A percentile compares a stretch with the other conserved stretches of the same genome.
These are phyloP conservation scores for Candida pseudoviswanathii DNA, from an alignment of 1,139 yeast species.

Conservation along the genomic window DNA sequence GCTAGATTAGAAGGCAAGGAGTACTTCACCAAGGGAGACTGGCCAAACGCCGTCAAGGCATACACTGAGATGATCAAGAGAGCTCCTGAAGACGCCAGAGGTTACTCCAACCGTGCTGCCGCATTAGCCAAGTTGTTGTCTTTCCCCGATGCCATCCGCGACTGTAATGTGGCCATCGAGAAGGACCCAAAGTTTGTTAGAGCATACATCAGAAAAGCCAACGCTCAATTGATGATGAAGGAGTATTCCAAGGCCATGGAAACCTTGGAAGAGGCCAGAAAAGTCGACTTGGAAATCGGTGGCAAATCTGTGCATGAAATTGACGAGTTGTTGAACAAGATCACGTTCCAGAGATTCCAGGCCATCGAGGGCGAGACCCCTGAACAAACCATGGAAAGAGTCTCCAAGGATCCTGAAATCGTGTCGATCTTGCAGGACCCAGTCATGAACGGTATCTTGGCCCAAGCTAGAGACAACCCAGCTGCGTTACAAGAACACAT, in stretches of 20 bases:
- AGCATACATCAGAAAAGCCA: conserved; percentile 97
- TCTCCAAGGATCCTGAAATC: conserved; percentile 91
- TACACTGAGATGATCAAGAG: conserved; percentile 96
- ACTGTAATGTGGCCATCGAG: conserved; percentile 87
- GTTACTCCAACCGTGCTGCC: conserved; percentile 98
- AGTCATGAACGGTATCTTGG: conserved; percentile 92
- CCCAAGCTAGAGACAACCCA: conserved; percentile 94
- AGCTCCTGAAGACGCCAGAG: conserved; percentile 95
- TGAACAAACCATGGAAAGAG: conserved; percentile 92
- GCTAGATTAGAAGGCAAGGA: conserved; percentile 94
- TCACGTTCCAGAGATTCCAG: conserved; percentile 75
- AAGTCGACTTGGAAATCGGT: conserved; percentile 64
- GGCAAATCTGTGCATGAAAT: conserved; percentile 73
- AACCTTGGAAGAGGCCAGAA: conserved; percentile 78
- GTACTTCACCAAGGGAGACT: conserved; percentile 84
- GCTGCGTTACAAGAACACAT: conserved; percentile 97
- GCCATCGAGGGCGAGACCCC: conserved; percentile 89
- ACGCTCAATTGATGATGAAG: conserved; percentile 88
- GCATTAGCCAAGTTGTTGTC: conserved; percentile 92
- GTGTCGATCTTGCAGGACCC: conserved; percentile 92
- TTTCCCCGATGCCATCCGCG: conserved; percentile 94
- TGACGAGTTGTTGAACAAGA: conserved; percentile 79
- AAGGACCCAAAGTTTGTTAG: conserved; percentile 87
- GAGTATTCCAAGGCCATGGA: conserved; percentile 83
- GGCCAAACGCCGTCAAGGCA: conserved; percentile 96